Evolutionary conservation across 495 filamentous ascomycete species (phyloP).

Genomic region (Cercophora scortea): DNA sequence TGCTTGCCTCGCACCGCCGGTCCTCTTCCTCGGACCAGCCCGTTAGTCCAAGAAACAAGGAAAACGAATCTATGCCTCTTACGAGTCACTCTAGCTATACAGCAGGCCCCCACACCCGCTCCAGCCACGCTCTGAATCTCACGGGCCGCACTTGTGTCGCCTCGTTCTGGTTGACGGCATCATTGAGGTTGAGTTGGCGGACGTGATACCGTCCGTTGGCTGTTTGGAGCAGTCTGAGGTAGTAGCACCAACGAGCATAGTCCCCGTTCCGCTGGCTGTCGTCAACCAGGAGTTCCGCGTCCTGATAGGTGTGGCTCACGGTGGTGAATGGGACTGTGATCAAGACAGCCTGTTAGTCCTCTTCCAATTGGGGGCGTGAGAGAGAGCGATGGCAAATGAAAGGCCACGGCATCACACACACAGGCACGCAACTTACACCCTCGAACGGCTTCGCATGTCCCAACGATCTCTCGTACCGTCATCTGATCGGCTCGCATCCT

Average conservation of each 20-base stretch:
- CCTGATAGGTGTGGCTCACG: constrained; percentile 28
- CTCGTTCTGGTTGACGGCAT: constrained; percentile 29
- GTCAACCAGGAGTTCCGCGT: constrained; percentile 33
- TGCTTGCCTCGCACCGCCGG: too few species aligned
- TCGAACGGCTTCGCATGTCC: constrained; percentile 32
- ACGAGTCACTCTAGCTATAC: not conserved
- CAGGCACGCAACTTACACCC: constrained; percentile 24
- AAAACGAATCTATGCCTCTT: not conserved
- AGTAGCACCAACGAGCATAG: constrained; percentile 25
- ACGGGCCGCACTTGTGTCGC: constrained; percentile 34
- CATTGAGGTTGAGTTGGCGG: constrained; percentile 35
- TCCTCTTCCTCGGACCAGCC: too few species aligned
- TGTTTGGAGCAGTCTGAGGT: constrained; percentile 41
- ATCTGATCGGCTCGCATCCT: constrained; percentile 56
- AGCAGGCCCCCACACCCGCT: constrained; percentile 32
- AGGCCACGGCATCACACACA: too few species aligned
- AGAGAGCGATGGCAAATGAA: not conserved
- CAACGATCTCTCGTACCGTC: constrained; percentile 43
- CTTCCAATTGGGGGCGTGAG: not conserved
- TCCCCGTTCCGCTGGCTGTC: constrained; percentile 30
- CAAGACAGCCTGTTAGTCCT: not conserved
- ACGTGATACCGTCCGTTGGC: constrained; percentile 45
- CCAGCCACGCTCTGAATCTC: constrained; percentile 41
- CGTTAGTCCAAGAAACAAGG: not conserved
- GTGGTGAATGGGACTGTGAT: constrained; percentile 32